A percentile compares a stretch with the other conserved stretches of the same genome.
phyloP scores from a whole-genome alignment of 2,329 filamentous ascomycete genomes.

The Fusarium sp. region DNA sequence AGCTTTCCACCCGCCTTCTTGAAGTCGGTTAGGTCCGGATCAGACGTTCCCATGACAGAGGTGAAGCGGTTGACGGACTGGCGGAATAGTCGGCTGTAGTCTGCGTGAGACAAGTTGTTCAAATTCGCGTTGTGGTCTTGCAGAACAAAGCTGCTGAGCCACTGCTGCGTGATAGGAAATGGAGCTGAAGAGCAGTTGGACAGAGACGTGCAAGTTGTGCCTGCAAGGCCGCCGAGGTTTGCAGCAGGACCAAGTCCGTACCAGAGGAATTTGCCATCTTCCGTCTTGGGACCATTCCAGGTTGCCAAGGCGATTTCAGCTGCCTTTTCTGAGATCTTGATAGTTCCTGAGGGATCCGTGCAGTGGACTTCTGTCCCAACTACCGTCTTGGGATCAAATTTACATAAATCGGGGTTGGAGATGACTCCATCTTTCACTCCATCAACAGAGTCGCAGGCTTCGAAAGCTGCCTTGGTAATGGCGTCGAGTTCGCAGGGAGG shows the following conservation, averaged over 20 bases:
- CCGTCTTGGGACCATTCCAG: conserved; percentile 20
- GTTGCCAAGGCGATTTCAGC: conserved; percentile 9
- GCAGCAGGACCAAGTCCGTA: conserved; percentile 20
- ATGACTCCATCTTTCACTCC: conserved; percentile 43
- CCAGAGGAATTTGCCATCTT: conserved; percentile 27
- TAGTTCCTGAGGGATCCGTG: neutral
- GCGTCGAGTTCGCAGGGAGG: conserved; percentile 47
- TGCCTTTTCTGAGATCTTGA: conserved; percentile 15
- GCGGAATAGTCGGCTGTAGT: conserved; percentile 20
- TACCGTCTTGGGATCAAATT: conserved; percentile 36
- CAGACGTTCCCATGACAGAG: conserved; percentile 28
- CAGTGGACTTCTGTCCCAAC: conserved; percentile 34
- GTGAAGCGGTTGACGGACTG: conserved; percentile 28
- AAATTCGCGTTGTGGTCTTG: neutral
- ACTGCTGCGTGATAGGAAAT: conserved; percentile 11
- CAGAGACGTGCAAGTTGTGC: conserved; percentile 7
- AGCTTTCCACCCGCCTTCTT: conserved; percentile 31
- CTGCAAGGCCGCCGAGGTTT: conserved; percentile 4
- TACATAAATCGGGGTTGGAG: conserved; percentile 24
- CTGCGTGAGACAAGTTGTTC: neutral
- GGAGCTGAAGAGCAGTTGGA: conserved; percentile 12
- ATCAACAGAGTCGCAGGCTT: conserved; percentile 44
- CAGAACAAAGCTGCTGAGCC: conserved; percentile 16
- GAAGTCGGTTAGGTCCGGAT: conserved; percentile 29
- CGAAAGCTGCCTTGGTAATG: conserved; percentile 51